phyloP scores from a whole-genome alignment of 1,139 yeast species.

The Casaregolazyma lundiana region DNA sequence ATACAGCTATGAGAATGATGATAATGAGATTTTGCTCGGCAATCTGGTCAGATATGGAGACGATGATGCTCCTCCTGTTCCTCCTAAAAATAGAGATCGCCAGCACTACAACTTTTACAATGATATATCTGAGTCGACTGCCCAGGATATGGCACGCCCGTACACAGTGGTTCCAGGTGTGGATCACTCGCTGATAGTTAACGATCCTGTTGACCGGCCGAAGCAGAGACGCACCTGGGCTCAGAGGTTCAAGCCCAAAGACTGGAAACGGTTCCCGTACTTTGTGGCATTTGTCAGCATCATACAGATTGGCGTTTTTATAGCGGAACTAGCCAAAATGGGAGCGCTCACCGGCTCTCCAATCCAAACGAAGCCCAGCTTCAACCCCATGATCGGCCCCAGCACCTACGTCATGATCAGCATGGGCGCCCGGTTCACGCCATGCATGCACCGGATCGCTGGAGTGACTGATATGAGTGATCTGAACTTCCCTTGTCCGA shows the following conservation, averaged over 20 bases:
- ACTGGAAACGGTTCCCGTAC: constrained; percentile 28
- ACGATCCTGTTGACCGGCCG: background rate
- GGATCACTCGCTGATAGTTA: background rate
- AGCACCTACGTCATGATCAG: constrained; percentile 61
- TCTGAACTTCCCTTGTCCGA: constrained; percentile 62
- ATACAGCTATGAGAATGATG: constrained; percentile 9
- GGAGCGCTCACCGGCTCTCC: constrained; percentile 60
- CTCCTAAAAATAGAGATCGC: constrained; percentile 7
- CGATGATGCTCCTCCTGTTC: constrained; percentile 8
- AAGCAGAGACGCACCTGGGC: background rate
- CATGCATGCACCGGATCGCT: constrained; percentile 59
- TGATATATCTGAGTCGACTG: constrained; percentile 1
- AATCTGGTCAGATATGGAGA: background rate
- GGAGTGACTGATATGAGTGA: constrained; percentile 47
- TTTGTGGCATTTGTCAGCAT: constrained; percentile 31
- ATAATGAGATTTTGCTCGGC: constrained; percentile 6
- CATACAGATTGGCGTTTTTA: constrained; percentile 56
- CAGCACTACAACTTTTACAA: constrained; percentile 1
- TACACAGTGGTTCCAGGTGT: background rate
- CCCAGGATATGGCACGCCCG: background rate
- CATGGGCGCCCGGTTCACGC: constrained; percentile 69
- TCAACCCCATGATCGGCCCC: constrained; percentile 83
- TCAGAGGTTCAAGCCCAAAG: constrained; percentile 7
- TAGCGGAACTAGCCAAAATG: constrained; percentile 64
- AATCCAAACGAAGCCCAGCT: constrained; percentile 64